phyloP scores from a whole-genome alignment of 345 rosid genomes.

The Aethionema arabicum region DNA sequence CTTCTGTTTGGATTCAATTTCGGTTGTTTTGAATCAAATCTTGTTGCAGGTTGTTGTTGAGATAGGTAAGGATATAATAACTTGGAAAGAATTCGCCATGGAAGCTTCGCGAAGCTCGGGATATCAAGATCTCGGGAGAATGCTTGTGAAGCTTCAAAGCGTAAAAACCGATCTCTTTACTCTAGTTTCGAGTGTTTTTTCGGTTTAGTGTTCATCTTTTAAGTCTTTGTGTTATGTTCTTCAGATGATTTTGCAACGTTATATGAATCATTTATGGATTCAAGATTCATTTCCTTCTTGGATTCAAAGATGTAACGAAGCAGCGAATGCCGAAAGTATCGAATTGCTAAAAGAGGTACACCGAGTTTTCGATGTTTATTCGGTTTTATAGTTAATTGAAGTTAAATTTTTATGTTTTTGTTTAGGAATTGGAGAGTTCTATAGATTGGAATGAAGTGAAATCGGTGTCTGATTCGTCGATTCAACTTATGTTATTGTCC shows the following conservation, averaged over 20 bases:
- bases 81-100: conserved; percentile 96
- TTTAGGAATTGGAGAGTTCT: conserved; percentile 76
- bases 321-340: conserved; percentile 73
- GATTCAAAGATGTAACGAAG: conserved; percentile 65
- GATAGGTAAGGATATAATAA: conserved; percentile 61
- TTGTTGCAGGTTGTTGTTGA: conserved; percentile 72
- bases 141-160: conserved; percentile 85
- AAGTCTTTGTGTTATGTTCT: conserved; percentile 22
- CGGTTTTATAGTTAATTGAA: conserved; percentile 10
- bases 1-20: conserved; percentile 18
- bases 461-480: conserved; percentile 59
- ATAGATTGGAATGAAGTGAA: conserved; percentile 82
- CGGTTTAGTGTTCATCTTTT: not conserved
- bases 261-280: conserved; percentile 70
- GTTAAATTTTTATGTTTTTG: conserved; percentile 8
- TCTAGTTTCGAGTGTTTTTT: not conserved
- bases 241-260: conserved; percentile 76
- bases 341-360: conserved; percentile 90
- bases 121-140: conserved; percentile 80
- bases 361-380: not conserved
- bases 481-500: conserved; percentile 66
- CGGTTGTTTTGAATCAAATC: conserved; percentile 9
- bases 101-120: conserved; percentile 75
- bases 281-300: conserved; percentile 56
- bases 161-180: conserved; percentile 43